phyloP scores from a whole-genome alignment of 2,329 filamentous ascomycete genomes.

The Hypoxylon sp. region DNA sequence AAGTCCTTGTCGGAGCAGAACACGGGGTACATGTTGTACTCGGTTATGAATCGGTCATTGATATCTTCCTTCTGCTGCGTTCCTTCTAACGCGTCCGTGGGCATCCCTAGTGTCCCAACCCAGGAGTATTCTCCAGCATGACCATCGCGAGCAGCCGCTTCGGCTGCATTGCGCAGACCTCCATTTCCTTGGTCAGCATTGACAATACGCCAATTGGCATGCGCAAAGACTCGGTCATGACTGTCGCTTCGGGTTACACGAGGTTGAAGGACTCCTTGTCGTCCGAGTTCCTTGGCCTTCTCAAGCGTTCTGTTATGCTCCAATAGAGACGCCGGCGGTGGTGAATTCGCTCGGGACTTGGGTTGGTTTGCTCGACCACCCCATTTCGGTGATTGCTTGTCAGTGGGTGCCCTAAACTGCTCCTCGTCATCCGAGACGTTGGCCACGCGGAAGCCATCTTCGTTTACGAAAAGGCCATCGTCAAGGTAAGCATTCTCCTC shows the following conservation, averaged over 20 bases:
- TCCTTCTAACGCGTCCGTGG: conserved; percentile 82
- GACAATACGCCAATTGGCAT: conserved; percentile 83
- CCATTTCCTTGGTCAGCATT: conserved; percentile 92
- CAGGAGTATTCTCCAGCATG: conserved; percentile 80
- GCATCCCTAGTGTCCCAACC: conserved; percentile 93
- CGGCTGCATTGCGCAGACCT: conserved; percentile 86
- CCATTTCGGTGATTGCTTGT: conserved; percentile 81
- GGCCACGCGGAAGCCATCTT: conserved; percentile 63
- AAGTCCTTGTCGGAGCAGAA: conserved; percentile 92
- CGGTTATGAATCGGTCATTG: conserved; percentile 79
- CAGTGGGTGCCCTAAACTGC: conserved; percentile 69
- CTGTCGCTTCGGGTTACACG: conserved; percentile 65
- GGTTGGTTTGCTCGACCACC: conserved; percentile 80
- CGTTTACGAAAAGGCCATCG: conserved; percentile 62
- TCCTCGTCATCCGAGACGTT: conserved; percentile 58
- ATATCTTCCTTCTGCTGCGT: conserved; percentile 83
- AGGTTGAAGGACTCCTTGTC: conserved; percentile 66
- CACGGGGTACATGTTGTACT: conserved; percentile 84
- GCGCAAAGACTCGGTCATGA: conserved; percentile 75
- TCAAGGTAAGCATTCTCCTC: conserved; percentile 51
- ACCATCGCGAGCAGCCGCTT: conserved; percentile 76
- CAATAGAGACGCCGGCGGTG: conserved; percentile 79
- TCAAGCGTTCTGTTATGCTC: conserved; percentile 68
- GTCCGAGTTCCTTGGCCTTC: conserved; percentile 66
- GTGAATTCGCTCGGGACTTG: conserved; percentile 74